Percentiles rank a stretch among this genome's conserved stretches.
These are phyloP conservation scores for Elsinoe ampelina DNA, from an alignment of 2,329 filamentous ascomycete species.

Conservation along the genomic window DNA sequence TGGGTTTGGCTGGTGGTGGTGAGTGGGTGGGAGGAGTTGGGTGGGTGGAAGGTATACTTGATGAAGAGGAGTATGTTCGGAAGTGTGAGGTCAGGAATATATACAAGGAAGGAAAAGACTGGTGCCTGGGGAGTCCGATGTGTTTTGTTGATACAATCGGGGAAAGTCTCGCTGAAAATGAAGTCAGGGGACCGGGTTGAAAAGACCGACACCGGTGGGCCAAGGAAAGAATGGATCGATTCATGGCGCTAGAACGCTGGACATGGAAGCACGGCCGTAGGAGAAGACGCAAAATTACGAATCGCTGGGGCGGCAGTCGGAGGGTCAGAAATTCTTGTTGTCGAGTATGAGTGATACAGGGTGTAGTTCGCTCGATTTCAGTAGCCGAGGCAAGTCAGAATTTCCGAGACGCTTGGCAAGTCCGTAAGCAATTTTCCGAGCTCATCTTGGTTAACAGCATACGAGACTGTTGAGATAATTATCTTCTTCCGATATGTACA, in stretches of 20 bases:
- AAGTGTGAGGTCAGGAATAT: background rate
- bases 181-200: conserved; percentile 1
- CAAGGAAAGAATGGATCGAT: background rate
- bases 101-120: conserved; percentile 6
- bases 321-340: background rate
- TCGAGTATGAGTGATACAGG: conserved; percentile 2
- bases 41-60: background rate
- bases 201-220: conserved; percentile 10
- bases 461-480: too few species aligned
- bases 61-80: background rate
- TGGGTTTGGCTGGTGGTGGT: background rate
- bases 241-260: conserved; percentile 12
- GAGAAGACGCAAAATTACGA: background rate
- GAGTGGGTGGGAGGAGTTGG: background rate
- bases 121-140: background rate
- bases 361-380: background rate
- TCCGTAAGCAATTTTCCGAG: background rate
- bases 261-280: background rate
- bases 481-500: background rate
- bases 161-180: background rate
- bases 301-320: conserved; percentile 2
- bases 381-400: background rate
- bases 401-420: background rate
- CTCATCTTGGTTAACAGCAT: too few species aligned
- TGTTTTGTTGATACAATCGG: conserved; percentile 1